Evolutionary conservation across 2,329 filamentous ascomycete genomes (phyloP), one percentile per base, ranked within the genome.

Genomic region (Triangularia verruculosa): DNA sequence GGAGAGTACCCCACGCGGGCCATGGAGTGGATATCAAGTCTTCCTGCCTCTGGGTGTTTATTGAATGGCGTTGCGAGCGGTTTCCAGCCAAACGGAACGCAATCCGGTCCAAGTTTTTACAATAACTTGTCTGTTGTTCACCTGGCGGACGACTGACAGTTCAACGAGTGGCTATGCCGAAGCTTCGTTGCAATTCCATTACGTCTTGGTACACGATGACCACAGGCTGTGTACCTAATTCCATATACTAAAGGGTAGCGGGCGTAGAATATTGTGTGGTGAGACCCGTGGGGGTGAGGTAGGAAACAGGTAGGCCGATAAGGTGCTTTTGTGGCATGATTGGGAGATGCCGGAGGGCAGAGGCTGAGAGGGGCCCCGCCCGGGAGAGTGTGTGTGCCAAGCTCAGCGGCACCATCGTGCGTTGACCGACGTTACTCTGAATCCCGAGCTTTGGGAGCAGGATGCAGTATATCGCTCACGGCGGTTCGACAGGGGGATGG

Each of bases 201-300:
- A 65, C 65, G 63, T 67, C 61, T 64, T 55, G 57, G 30, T 59
- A 62, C 51, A 24, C 30, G 17, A 22, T 25, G 20, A 13, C 57
- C 22, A 59, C 24, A 9, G 15, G 8, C 17, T 47, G 57, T 28
- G 15, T 28, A 17, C 34, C 27, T 20, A 24, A 30, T 43, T 4
- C 22, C 15, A 12, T 34, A 39, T 25, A 27, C 56, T 32, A 57
- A 28, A 27, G 28, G 25, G 30, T 28, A 28, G 15, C 51, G 24
- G 17, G 15, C 28, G 5, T n/a, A 22, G 28, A 22, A 15, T 32
- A 32, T n/a, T 25, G 58, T 55, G 61, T 52, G 39, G 47, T 27
- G 57, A 59, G 25, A 28, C 56, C 43, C 64, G 66, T 67, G 66
- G 66, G 66, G 66, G 66, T 63, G 39, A 17, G 43, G 28, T n/a